Conservation (phyloP, 768 basidiomycete species). For the Calocera viscosa region DNA sequence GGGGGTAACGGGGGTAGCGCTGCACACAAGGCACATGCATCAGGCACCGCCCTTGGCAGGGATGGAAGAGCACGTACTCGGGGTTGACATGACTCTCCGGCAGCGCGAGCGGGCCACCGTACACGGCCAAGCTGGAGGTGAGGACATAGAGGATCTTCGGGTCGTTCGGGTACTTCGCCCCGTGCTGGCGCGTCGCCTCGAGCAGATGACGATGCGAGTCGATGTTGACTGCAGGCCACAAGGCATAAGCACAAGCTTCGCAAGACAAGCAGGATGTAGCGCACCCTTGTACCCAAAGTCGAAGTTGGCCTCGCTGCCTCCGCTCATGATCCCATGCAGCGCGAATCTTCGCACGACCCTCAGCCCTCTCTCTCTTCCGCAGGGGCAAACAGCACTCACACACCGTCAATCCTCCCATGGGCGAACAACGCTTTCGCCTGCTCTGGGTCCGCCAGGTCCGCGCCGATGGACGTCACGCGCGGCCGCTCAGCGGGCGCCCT, state of each 20-base stretch:
- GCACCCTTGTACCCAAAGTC: constrained; percentile 35
- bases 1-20: constrained; percentile 41
- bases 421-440: constrained; percentile 32
- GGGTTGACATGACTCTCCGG: constrained; percentile 10
- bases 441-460: constrained; percentile 31
- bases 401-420: constrained; percentile 19
- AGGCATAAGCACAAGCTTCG: constrained; percentile 1
- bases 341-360: neutral
- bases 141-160: constrained; percentile 42
- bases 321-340: constrained; percentile 50
- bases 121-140: constrained; percentile 47
- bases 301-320: constrained; percentile 49
- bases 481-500: constrained; percentile 30
- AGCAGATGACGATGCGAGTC: constrained; percentile 40
- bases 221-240: constrained; percentile 33
- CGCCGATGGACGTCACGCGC: constrained; percentile 29
- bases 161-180: constrained; percentile 13
- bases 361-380: constrained; percentile 14
- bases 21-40: no score
- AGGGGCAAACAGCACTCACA: constrained; percentile 35
- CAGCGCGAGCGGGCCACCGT: constrained; percentile 35
- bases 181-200: constrained; percentile 21
- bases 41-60: no score
- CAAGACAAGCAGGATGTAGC: neutral
- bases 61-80: neutral